A percentile compares a stretch with the other conserved stretches of the same genome.
Evolutionary conservation across 73 alveolate genomes (phyloP).

Genomic region (Symbiodinium pilosum): DNA sequence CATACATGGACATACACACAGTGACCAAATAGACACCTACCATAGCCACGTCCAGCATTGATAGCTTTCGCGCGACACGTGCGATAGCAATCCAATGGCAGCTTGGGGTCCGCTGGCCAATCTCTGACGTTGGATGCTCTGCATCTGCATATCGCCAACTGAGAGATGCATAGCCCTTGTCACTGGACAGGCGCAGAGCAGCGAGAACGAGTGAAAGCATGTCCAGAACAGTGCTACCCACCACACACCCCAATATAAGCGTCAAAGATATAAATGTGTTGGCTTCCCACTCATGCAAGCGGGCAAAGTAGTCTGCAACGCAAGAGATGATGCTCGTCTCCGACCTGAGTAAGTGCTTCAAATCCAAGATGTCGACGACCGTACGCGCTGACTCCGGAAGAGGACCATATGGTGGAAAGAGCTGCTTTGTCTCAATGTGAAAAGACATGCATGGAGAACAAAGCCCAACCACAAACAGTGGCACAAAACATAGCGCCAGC

Average conservation of each 20-base stretch:
- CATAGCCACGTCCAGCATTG: conserved; percentile 84
- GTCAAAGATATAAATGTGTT: conserved; percentile 52
- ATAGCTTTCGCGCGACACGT: conserved; percentile 40
- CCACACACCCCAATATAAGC: conserved; percentile 25
- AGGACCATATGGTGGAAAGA: conserved; percentile 73
- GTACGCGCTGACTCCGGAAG: conserved; percentile 60
- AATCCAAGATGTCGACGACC: conserved; percentile 48
- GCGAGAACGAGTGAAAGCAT: conserved; percentile 41
- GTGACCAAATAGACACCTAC: conserved; percentile 79
- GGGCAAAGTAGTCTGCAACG: conserved; percentile 34
- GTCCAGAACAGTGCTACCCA: conserved; percentile 52
- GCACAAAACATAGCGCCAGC: conserved; percentile 16
- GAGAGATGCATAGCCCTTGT: background rate
- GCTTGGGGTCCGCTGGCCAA: background rate
- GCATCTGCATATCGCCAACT: background rate
- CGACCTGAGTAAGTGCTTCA: conserved; percentile 31
- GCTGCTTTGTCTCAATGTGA: conserved; percentile 83
- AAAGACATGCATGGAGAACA: conserved; percentile 68
- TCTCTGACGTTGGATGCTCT: background rate
- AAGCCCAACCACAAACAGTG: conserved; percentile 18
- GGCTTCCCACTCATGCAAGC: conserved; percentile 73
- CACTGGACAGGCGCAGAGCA: conserved; percentile 6
- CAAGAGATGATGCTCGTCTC: conserved; percentile 74
- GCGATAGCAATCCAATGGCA: conserved; percentile 40
- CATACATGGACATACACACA: conserved; percentile 74